phyloP scores from a whole-genome alignment of 1,139 yeast species.

The Pichia cactophila region DNA sequence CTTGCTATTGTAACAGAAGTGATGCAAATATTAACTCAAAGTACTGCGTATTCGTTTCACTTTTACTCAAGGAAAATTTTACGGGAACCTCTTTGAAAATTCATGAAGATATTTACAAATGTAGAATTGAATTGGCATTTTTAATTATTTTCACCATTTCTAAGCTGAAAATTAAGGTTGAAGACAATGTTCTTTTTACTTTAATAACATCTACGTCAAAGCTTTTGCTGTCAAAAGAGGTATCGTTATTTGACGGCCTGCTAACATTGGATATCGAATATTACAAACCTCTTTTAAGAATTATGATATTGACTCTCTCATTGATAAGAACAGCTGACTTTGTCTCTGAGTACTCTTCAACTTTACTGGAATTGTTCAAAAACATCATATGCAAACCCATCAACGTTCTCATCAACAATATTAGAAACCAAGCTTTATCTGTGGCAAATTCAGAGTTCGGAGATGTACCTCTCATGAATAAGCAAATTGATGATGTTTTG shows the following conservation, averaged over 20 bases:
- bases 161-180: slow-evolving; percentile 18
- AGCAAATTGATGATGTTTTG: slow-evolving; percentile 52
- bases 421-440: slow-evolving; percentile 49
- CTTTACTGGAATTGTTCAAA: slow-evolving; percentile 50
- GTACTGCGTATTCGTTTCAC: slow-evolving; percentile 38
- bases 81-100: slow-evolving; percentile 46
- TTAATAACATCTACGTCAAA: slow-evolving; percentile 37
- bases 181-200: slow-evolving; percentile 31
- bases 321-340: slow-evolving; percentile 38
- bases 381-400: slow-evolving; percentile 54
- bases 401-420: slow-evolving; percentile 43
- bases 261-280: slow-evolving; percentile 32
- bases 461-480: slow-evolving; percentile 18
- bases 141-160: slow-evolving; percentile 46
- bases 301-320: slow-evolving; percentile 42
- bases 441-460: slow-evolving; percentile 31
- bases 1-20: slow-evolving; percentile 47
- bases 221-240: slow-evolving; percentile 39
- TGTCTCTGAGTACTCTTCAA: slow-evolving; percentile 42
- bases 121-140: slow-evolving; percentile 64
- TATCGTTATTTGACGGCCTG: slow-evolving; percentile 39
- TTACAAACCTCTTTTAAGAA: slow-evolving; percentile 57
- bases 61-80: slow-evolving; percentile 45
- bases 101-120: slow-evolving; percentile 47
- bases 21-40: slow-evolving; percentile 29